Base-by-base conservation (phyloP, 345 rosid genomes). In the Eucalyptus virginea region DNA sequence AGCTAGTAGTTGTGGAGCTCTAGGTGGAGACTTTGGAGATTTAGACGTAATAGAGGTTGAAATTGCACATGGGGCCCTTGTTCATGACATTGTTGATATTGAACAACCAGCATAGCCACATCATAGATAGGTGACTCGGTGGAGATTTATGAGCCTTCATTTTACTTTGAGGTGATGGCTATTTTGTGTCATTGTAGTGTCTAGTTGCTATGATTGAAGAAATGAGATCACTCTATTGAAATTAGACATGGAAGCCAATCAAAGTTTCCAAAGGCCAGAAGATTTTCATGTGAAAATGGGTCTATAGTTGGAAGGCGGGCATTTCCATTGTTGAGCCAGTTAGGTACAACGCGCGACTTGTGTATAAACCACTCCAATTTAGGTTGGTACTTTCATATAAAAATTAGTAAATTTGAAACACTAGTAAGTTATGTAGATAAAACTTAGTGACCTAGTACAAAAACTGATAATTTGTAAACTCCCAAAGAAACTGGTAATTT, bases 151-250 rank as follows among this genome's bases (percentile, higher is more conserved):
- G 45, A 19, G 45, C 45, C 28, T 19, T 72, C 26, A 37, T 72
- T n/a, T 67, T 3, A 32, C 80, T 67, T 5, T 8, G 11, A 67
- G 23, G 42, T 67, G 80, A 67, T 32, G 42, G 11, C 42, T 32
- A 17, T 17, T 32, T 18, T 3, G 11, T 67, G 37, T 67, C 1
- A 3, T 32, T 1, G 0, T 16, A 16, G 5, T 67, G 42, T 9
- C 4, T 67, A 32, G 23, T 19, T 37, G 6, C 80, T 67, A 32
- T 17, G 6, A 67, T 9, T 5, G 4, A 32, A 67, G 40, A 16
- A 4, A 32, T 15, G 9, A 1, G 34, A 67, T 67, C 2, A 32
- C 42, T 17, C 42, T 4, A 67, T 32, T 5, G 42, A 9, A 67
- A 67, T 67, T 5, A 67, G 42, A 32, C 80, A 8, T 32, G 4